Evolutionary conservation across 2,329 filamentous ascomycete species (phyloP).

Genomic region (Hyphodiscus sp.): DNA sequence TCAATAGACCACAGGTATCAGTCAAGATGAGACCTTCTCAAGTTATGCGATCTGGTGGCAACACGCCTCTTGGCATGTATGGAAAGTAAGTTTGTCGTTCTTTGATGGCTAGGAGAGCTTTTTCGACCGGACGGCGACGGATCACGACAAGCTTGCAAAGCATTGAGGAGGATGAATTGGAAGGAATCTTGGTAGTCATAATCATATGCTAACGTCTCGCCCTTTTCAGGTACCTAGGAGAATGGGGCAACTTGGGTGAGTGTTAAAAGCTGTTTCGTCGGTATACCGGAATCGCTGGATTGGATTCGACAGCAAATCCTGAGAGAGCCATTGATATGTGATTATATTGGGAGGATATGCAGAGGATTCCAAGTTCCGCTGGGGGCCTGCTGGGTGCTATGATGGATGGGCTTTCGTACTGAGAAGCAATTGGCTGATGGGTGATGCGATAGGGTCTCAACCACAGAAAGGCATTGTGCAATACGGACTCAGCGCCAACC

Average conservation of each 20-base stretch:
- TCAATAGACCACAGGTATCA: conserved; percentile 9
- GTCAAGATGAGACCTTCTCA: conserved; percentile 30
- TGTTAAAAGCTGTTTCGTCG: conserved; percentile 11
- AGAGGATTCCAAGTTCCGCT: not conserved
- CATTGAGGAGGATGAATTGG: conserved; percentile 2
- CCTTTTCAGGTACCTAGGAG: conserved; percentile 26
- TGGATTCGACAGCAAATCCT: not conserved
- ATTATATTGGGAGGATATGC: not conserved
- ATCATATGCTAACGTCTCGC: conserved; percentile 17
- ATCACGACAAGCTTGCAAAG: not conserved
- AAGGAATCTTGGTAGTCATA: not conserved
- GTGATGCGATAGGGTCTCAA: conserved; percentile 41
- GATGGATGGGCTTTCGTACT: not conserved
- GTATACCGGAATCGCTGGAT: not conserved
- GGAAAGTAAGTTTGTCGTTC: conserved; percentile 28
- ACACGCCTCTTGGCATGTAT: conserved; percentile 29
- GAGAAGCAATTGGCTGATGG: conserved; percentile 13
- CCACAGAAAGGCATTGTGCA: conserved; percentile 58
- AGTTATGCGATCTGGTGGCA: conserved; percentile 28
- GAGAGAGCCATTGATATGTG: not conserved
- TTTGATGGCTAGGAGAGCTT: not conserved
- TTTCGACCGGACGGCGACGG: not conserved
- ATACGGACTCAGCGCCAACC: conserved; percentile 80
- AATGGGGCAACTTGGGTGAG: conserved; percentile 31
- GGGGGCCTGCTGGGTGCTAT: not conserved